Base-by-base conservation (phyloP, 176 grass and related monocot species). In the Carex scoparia region DNA sequence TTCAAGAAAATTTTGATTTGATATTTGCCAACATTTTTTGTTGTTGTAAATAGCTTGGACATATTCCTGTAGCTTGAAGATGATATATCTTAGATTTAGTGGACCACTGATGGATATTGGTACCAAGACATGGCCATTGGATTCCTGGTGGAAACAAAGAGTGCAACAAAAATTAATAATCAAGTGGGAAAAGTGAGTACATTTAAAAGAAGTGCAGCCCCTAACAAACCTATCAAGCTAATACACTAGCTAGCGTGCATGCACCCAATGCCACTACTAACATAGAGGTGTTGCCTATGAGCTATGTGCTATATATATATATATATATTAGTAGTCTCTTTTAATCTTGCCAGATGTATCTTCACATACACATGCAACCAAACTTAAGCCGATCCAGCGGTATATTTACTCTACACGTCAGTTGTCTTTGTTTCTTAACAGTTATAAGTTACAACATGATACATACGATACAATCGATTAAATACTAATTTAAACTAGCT, bases 221-320 rank as follows among this genome's bases (percentile, higher is more conserved):
- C 81, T 83, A 83, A 83, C 61, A 83, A 83, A 83, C 81, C 81
- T 83, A 83, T 37, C 13, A 83, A 51, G 74, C 74, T 78, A 78
- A 57, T 57, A 78, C 37, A 71, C 15, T 44, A 76, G 58, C 63
- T 67, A 83, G 32, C 63, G 49, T 83, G 62, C 81, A 51, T 51
- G 81, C 61, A 69, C 81, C 61, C 40, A 51, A 69, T 44, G 61
- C 40, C 38, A 69, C 23, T 49, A 46, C 19, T 37, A 8, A 49
- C 9, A 11, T 40, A 65, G 56, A 46, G 79, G 61, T 35, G 28
- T 35, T 42, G 54, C 40, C 79, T 81, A 61, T 30, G 28, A 56
- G 69, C 53, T 79, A 32, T 2, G 2, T 5, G 38, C 4, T 46
- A 46, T 46, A 46, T 69, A 31, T 16, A 70, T 33, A 23, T 23